Evolutionary conservation across 306 rosid species (phyloP).

Genomic region (Boehmeria nivea): DNA sequence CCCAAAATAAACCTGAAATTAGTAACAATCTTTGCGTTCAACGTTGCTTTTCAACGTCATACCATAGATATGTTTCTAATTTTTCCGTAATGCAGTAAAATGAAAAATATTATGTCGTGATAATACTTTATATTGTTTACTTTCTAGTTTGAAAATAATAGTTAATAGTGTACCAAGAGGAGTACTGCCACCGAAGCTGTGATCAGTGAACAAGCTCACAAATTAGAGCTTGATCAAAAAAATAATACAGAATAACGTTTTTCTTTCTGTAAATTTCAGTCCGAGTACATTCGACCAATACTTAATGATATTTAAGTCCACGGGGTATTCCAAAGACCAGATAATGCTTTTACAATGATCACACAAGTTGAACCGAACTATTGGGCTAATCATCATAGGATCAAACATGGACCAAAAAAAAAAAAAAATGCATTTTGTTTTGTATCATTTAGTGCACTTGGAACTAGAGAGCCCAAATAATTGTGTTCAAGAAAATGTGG

Average conservation of each 20-base stretch:
- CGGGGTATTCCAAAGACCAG: no score
- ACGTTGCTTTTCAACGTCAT: neutral
- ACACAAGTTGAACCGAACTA: neutral
- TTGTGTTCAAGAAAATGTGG: no score
- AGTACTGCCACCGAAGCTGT: constrained; percentile 88
- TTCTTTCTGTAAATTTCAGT: no score
- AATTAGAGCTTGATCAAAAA: constrained; percentile 7
- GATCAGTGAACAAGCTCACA: no score
- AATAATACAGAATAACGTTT: no score
- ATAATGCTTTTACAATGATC: neutral
- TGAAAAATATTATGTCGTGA: no score
- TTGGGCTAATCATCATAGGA: neutral
- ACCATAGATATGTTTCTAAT: constrained; percentile 10
- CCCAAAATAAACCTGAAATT: constrained; percentile 83
- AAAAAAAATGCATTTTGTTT: neutral
- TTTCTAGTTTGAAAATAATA: constrained; percentile 4
- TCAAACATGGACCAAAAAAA: neutral
- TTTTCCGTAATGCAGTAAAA: no score
- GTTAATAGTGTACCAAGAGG: constrained; percentile 66
- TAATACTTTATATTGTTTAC: no score
- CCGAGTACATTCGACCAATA: no score
- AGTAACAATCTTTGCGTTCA: constrained; percentile 10
- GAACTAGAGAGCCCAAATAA: no score
- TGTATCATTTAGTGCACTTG: no score
- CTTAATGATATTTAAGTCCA: neutral